These are phyloP conservation scores for Jatropha multifida DNA, from an alignment of 441 rosid genomes.

Conservation along the genomic window DNA sequence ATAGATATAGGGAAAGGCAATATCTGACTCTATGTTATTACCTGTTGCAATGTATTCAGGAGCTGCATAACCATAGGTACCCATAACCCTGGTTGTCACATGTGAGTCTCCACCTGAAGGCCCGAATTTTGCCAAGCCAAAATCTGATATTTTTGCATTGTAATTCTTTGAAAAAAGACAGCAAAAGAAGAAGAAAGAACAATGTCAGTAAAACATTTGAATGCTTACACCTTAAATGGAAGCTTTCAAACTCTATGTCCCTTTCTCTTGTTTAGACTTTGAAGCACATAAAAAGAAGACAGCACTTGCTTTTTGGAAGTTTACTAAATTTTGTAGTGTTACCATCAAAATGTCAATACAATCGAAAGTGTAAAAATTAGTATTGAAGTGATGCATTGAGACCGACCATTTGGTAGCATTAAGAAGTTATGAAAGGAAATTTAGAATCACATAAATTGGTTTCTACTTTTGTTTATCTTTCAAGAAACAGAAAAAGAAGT, in stretches of 20 bases:
- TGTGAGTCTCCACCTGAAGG: constrained; percentile 86
- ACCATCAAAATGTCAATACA: background rate
- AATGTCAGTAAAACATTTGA: background rate
- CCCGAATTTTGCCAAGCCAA: constrained; percentile 83
- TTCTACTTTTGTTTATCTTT: background rate
- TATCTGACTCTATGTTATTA: constrained; percentile 16
- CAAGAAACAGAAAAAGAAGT: background rate
- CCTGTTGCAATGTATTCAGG: constrained; percentile 91
- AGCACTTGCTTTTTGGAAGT: background rate
- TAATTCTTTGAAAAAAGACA: constrained; percentile 48
- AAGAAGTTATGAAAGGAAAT: background rate
- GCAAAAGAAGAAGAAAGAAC: background rate
- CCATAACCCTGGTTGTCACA: constrained; percentile 79
- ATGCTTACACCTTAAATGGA: background rate
- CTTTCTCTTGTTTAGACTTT: background rate
- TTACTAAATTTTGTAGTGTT: background rate
- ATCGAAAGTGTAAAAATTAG: no score
- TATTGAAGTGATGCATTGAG: no score
- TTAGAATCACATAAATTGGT: background rate
- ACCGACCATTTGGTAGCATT: background rate
- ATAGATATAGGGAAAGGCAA: background rate
- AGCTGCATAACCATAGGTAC: constrained; percentile 81
- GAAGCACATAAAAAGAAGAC: background rate
- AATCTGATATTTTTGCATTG: constrained; percentile 81
- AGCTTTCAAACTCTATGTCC: background rate